Evolutionary conservation across 2,329 filamentous ascomycete species (phyloP).

Genomic region (Camillea tinctor): DNA sequence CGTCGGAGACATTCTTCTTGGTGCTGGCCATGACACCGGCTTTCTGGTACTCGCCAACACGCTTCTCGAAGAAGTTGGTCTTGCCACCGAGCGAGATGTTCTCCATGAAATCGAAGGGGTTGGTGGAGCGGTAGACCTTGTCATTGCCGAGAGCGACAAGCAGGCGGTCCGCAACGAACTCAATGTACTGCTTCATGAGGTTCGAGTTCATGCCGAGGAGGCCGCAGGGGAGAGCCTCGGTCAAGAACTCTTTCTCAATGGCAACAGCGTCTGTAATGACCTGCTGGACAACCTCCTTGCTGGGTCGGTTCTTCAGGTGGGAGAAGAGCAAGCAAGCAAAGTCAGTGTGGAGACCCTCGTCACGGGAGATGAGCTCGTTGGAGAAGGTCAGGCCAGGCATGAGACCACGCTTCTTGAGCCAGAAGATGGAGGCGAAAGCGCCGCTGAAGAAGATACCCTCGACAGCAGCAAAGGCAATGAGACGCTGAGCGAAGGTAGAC

Average conservation of each 20-base stretch:
- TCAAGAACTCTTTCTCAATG: conserved; percentile 98
- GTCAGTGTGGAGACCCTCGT: conserved; percentile 98
- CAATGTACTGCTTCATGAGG: conserved; percentile 99
- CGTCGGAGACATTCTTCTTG: conserved; percentile 58
- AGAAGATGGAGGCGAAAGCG: conserved; percentile 98
- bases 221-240: conserved; percentile 87
- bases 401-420: conserved; percentile 99
- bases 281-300: conserved; percentile 74
- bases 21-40: conserved; percentile 95
- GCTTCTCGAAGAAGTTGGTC: conserved; percentile 99
- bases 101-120: conserved; percentile 99
- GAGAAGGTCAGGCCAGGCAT: conserved; percentile 99
- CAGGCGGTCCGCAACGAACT: conserved; percentile 97
- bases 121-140: conserved; percentile 88
- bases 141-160: conserved; percentile 89
- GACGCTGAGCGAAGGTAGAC: conserved; percentile 91
- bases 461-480: conserved; percentile 94
- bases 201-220: conserved; percentile 96
- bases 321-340: conserved; percentile 97
- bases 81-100: conserved; percentile 98
- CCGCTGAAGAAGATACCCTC: conserved; percentile 99
- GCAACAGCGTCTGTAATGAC: conserved; percentile 92
- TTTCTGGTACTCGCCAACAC: conserved; percentile 99
- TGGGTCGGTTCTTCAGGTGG: conserved; percentile 90
- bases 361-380: conserved; percentile 99